Base-by-base conservation (phyloP, 75 land plant genomes). In the Picea sitchensis region DNA sequence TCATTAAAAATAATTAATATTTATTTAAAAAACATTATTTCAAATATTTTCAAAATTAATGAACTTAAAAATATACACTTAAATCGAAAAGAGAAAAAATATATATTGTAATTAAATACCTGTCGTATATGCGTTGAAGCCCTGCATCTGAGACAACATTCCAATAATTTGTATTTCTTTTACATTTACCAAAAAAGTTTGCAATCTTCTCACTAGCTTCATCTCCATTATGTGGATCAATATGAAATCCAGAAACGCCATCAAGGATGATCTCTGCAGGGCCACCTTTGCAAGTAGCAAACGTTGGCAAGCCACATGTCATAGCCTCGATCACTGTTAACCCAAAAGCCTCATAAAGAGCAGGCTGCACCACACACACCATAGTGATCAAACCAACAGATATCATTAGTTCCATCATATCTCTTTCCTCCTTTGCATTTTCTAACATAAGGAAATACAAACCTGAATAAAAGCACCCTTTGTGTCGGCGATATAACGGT, bases 271-370 rank as follows among this genome's bases (percentile, higher is more conserved):
- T 93, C 78, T 97, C 99, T 4, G 96, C 98, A 3, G 99, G 99
- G 3, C 99, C 99, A 72, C 99, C 99, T 71, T 97, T 89, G 58
- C 84, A 83, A 9, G 99, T 97, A 13, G 99, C 99, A 80, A 97
- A 95, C 47, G 98, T 95, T 30, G 99, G 99, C 20, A 97, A 81
- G 0, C 98, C 98, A 79, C 98, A 95, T 69, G 92, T 93, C 99
- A 97, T 97, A 3, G 99, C 99, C 77, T 97, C 99, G n/a, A 97
- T 90, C 13, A 97, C 99, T 11, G 99, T 97, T 18, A 97, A 86
- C 1, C 99, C 99, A 82, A 97, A 97, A 11, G 92, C 99, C 71
- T 97, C 99, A 81, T 95, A 97, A 15, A 97, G 77, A 65, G 99
- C 99, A 85, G 99, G 99, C 91, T 97, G 85, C 72, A 44, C 14